Base-by-base conservation (phyloP, 208 protist genomes). In the Novymonas esmeraldas region DNA sequence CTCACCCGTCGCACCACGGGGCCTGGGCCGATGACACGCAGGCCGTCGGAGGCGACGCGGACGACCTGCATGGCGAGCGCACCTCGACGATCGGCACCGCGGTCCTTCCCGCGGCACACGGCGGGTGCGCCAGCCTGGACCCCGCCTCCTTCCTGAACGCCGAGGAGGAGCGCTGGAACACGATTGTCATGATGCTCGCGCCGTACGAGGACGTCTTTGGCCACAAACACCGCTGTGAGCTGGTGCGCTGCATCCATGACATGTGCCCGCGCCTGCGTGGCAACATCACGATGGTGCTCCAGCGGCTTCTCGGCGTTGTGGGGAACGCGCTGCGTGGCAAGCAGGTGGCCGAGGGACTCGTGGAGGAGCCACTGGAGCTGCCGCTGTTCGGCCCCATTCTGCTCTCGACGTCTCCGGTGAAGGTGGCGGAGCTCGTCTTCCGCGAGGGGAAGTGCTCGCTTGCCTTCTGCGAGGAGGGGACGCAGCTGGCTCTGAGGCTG, bases 141-240 rank as follows among this genome's bases (percentile, higher is more conserved):
- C 76, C 68, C 3, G 38, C 77, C 11, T 57, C 66, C 31, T 93
- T 82, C 68, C 60, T 85, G 6, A 68, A 73, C 46, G n/a, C 22
- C 9, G 76, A 84, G 61, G 72, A 82, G 36, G 58, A 71, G 22
- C 79, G 78, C 16, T 82, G 69, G 68, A 60, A 73, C 22, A 6
- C 45, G n/a, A 65, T 76, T 31, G 66, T 82, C 39, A 46, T 49
- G 16, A 45, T 70, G 52, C 72, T 92, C 39, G 46, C 33, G 14
- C 61, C 69, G 6, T 91, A 85, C 76, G 54, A 68, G 29, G 46
- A 67, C 18, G 59, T 94, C 26, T 94, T 90, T 55, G 59, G 75
- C 59, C n/a, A 33, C 45, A 64, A 71, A 38, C 63, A 56, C 16
- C 67, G 67, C 11, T 90, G 80, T 49, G 48, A 82, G 46, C 44